Base-by-base conservation (phyloP, 1,139 yeast species). In the Meyerozyma elateridarum region DNA sequence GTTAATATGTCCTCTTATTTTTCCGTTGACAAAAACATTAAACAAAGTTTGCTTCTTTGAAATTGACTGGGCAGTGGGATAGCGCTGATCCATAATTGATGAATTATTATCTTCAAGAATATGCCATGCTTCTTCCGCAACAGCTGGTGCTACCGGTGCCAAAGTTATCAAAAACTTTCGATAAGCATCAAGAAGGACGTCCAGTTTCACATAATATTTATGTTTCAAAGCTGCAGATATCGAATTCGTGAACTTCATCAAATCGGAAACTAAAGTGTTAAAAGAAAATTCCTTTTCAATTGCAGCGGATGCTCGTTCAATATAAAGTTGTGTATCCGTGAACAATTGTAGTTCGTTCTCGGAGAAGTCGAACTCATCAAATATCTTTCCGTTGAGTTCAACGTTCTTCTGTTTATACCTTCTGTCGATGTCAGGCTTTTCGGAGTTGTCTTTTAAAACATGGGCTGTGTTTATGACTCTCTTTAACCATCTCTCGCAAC, bases 231-330 rank as follows among this genome's bases (percentile, higher is more conserved):
- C 70, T 9, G 54, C 48, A 2, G 56, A 49, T 7, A 88, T 50
- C 1, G 66, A 45, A 43, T 80, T 80, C 1, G 95, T 82, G 33
- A 82, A 56, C 47, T 88, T 91, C 96, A 88, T 91, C 49, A 79
- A 82, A 50, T 87, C 95, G 0, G 96, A 85, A 19, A 91, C 73
- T 5, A 87, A 77, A 0, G 96, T 89, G 54, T 91, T 91, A 51
- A 89, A 64, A 0, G 91, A 70, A 27, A 83, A 58, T 1, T 75
- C 70, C 1, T 61, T 64, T 20, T 70, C 76, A 34, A 85, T 72
- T 0, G 95, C 75, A 3, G 61, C 64, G 7, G 82, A 71, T 8
- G 85, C 67, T 5, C 70, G 62, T 16, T 51, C 52, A 15, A 81
- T 48, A 31, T 69, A 65, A n/a, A 42, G 50, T 44, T 78, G 84